Conservation (phyloP, 805 yeast species). For the Scheffersomyces ergatensis region DNA sequence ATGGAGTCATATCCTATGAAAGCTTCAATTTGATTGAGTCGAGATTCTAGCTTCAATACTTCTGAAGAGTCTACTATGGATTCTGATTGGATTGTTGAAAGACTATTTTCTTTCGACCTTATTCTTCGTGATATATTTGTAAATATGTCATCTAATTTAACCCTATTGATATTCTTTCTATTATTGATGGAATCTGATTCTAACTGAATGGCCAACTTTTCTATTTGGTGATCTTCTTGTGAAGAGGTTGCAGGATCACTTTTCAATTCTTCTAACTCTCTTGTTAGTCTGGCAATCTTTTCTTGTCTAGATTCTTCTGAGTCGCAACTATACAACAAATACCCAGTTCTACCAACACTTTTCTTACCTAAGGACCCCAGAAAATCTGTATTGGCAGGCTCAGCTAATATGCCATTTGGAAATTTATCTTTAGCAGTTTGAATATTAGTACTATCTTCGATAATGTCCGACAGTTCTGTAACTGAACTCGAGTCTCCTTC, state of each 20-base stretch:
- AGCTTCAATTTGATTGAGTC: slow-evolving; percentile 20
- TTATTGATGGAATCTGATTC: not conserved
- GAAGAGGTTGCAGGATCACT: not conserved
- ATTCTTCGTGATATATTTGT: not conserved
- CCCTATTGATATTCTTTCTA: not conserved
- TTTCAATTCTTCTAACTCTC: slow-evolving; percentile 33
- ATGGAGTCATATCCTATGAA: slow-evolving; percentile 16
- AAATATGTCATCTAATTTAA: not conserved
- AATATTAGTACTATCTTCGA: slow-evolving; percentile 14
- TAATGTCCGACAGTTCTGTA: not conserved
- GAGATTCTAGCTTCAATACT: slow-evolving; percentile 21
- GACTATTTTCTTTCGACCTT: not conserved
- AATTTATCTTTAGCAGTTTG: slow-evolving; percentile 2
- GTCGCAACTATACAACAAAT: not conserved
- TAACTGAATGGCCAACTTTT: slow-evolving; percentile 2
- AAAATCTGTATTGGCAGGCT: slow-evolving; percentile 30
- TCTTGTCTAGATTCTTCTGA: slow-evolving; percentile 37
- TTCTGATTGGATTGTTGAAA: not conserved
- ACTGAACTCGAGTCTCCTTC: no score
- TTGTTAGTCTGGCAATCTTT: slow-evolving; percentile 33
- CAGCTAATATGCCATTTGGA: slow-evolving; percentile 1
- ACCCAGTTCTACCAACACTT: not conserved
- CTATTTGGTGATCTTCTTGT: not conserved
- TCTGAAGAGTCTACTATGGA: slow-evolving; percentile 4
- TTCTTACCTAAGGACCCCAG: slow-evolving; percentile 23